Evolutionary conservation across 1,139 yeast species (phyloP).

Genomic region (Scheffersomyces parashehatae): DNA sequence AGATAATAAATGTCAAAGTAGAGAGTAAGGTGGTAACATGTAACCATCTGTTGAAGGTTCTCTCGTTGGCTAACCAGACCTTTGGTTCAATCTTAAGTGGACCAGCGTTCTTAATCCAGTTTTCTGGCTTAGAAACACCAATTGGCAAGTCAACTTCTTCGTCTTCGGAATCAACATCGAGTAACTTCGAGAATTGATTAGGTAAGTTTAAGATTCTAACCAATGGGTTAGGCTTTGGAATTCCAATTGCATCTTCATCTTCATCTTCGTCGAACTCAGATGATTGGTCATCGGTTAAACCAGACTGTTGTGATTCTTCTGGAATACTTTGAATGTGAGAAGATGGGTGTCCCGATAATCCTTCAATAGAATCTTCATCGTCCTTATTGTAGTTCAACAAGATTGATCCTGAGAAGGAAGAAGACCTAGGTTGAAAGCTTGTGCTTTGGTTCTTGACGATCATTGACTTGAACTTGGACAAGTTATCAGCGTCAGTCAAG

Average conservation of each 20-base stretch:
- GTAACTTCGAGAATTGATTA: conserved; percentile 36
- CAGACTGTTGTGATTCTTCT: conserved; percentile 7
- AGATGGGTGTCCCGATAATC: conserved; percentile 10
- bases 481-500: conserved; percentile 50
- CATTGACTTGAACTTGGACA: conserved; percentile 47
- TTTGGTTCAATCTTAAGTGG: conserved; percentile 94
- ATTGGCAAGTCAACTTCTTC: conserved; percentile 81
- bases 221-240: conserved; percentile 25
- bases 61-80: conserved; percentile 97
- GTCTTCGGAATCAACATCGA: conserved; percentile 82
- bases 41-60: conserved; percentile 95
- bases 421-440: conserved; percentile 37
- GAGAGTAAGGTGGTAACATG: conserved; percentile 86
- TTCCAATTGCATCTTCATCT: conserved; percentile 40
- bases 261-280: conserved; percentile 46
- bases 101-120: conserved; percentile 82
- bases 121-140: conserved; percentile 82
- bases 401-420: conserved; percentile 45
- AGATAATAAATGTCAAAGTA: conserved; percentile 83
- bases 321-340: conserved; percentile 14
- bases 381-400: conserved; percentile 16
- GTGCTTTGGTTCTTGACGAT: conserved; percentile 33
- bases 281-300: conserved; percentile 26
- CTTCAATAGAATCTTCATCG: conserved; percentile 12
- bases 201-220: conserved; percentile 29